Conservation (phyloP, 257 asterid genomes). For the Oldenlandia corymbosa region DNA sequence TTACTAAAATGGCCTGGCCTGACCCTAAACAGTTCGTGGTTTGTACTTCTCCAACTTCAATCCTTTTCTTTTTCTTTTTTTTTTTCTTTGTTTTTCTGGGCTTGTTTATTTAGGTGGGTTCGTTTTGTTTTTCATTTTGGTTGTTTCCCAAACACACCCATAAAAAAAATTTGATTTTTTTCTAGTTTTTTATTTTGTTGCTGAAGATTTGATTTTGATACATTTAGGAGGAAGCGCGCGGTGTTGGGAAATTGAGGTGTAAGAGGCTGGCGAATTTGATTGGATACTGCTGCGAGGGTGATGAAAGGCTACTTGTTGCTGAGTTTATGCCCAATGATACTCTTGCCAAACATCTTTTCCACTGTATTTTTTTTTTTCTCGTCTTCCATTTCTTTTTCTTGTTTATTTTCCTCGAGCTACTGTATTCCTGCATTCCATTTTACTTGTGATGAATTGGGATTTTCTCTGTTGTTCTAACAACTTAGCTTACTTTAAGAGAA, state of each 20-base stretch:
- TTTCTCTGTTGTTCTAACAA: too few species aligned
- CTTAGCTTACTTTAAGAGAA: too few species aligned
- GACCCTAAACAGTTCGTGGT: constrained; percentile 92
- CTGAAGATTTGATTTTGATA: constrained; percentile 7
- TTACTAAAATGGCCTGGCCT: constrained; percentile 88
- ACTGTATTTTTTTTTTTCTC: constrained; percentile 43
- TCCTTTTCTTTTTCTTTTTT: not conserved
- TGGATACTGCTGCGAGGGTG: constrained; percentile 95
- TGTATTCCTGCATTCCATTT: too few species aligned
- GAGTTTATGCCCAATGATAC: constrained; percentile 98
- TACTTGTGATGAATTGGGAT: too few species aligned
- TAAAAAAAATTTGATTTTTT: too few species aligned
- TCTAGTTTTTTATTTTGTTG: too few species aligned
- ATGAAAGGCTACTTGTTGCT: constrained; percentile 92
- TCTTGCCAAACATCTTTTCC: constrained; percentile 92
- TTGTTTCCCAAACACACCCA: too few species aligned
- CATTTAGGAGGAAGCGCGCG: constrained; percentile 82
- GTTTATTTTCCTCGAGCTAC: not conserved
- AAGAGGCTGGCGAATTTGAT: constrained; percentile 96
- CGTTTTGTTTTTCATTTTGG: not conserved
- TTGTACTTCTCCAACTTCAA: constrained; percentile 19
- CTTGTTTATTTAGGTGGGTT: constrained; percentile 17
- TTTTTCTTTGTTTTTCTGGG: constrained; percentile 9
- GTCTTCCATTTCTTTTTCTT: not conserved
- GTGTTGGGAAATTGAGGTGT: constrained; percentile 92